Evolutionary conservation across 2,329 filamentous ascomycete species (phyloP), one percentile per base, ranked within the genome.

Genomic region (Fusarium zealandicum): DNA sequence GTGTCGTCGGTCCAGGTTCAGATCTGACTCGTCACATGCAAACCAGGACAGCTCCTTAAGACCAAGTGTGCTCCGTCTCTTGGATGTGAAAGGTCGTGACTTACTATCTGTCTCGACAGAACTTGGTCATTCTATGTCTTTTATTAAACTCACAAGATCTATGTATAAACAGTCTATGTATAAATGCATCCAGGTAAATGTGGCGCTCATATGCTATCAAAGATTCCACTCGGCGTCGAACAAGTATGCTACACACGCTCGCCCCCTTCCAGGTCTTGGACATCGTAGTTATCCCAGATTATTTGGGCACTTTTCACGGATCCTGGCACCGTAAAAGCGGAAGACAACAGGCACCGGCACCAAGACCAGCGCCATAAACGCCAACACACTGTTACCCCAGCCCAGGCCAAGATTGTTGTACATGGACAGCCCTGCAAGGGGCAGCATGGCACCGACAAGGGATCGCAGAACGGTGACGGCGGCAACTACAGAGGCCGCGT

Each of bases 371-470:
- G 65, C 78, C 13, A 85, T 72, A 48, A 86, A 83, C 0, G 65
- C 76, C 22, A 79, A 69, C 2, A 77, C 33, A 11, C 71, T 75
- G 16, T 76, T 78, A 1, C 51, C 80, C 79, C 64, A 87, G 62
- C 68, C 85, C 52, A 61, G 82, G 70, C 59, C 75, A 0, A 79
- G 63, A n/a, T 68, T 64, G 14, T 72, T 64, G 40, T 73, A 73
- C 66, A 73, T 66, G 11, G 75, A 72, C 2, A 76, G 70, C 0
- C 84, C 85, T 2, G 83, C 84, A 1, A 88, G 71, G 0, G 85
- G 85, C 9, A 87, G 79, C 20, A 92, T 86, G 0, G 81, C 85
- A 0, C 84, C 86, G n/a, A 85, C 87, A 53, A 90, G 70, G 1
- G 83, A 88, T 51, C 70, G 62, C 1, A 72, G 54, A 4, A 72